These are phyloP conservation scores for Cercospora citrullina DNA, from an alignment of 2,329 filamentous ascomycete species.

Conservation along the genomic window DNA sequence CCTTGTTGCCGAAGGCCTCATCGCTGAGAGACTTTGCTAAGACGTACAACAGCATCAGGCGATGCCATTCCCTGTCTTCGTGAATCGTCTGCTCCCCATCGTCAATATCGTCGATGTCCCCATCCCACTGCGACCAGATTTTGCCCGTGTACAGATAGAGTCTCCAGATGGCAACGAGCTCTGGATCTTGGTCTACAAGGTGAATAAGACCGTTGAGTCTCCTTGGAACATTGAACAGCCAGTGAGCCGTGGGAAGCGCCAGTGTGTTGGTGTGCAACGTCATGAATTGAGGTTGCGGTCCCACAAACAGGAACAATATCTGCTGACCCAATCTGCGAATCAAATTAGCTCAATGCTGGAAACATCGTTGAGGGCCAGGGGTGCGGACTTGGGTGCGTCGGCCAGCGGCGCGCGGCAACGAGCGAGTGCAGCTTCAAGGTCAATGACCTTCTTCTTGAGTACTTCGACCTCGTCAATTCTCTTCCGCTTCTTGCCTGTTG, in stretches of 20 bases:
- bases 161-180: constrained; percentile 28
- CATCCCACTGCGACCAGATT: constrained; percentile 16
- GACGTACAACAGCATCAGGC: constrained; percentile 28
- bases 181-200: constrained; percentile 16
- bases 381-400: background rate
- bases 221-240: constrained; percentile 9
- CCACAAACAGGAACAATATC: constrained; percentile 26
- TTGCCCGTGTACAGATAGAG: constrained; percentile 31
- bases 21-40: constrained; percentile 32
- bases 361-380: background rate
- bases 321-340: constrained; percentile 24
- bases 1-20: constrained; percentile 31
- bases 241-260: constrained; percentile 6
- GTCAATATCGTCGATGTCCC: constrained; percentile 17
- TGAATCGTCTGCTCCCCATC: constrained; percentile 12
- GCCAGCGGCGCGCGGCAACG: background rate
- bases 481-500: constrained; percentile 1
- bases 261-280: constrained; percentile 25
- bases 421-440: background rate
- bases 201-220: constrained; percentile 12
- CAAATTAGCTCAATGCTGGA: background rate
- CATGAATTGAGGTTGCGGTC: constrained; percentile 11
- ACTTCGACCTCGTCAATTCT: background rate
- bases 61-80: constrained; percentile 26
- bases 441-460: background rate